Base-by-base conservation (phyloP, 306 rosid genomes). In the Fagus crenata region DNA sequence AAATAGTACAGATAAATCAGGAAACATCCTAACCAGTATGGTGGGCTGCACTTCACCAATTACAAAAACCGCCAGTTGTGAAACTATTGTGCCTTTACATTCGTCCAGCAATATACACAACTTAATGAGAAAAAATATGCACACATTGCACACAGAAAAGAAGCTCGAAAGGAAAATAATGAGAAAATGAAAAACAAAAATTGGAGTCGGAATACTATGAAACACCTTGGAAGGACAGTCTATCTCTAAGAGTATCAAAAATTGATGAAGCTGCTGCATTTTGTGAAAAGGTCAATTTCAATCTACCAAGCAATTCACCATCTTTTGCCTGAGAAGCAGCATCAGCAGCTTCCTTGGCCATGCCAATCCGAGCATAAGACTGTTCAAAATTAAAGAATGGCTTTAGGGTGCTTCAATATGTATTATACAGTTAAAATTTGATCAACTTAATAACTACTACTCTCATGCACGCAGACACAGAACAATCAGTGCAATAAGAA, bases 321-420 rank as follows among this genome's bases (percentile, higher is more conserved):
- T 95, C 97, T 78, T 95, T 95, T 6, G 97, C 90, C 84, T 92
- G 99, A 41, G 95, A 89, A 71, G 99, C 99, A 75, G 99, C 97
- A 81, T 95, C 97, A 0, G 96, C 97, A 18, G 99, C 99, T 92
- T 92, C 99, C 87, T 92, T 95, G 41, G 93, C 96, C 99, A 90
- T 87, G 85, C 96, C 97, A 71, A 95, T 90, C 75, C 97, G 93
- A 61, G 95, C 98, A 84, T 90, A 95, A 49, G 98, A 82, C 98
- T 95, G 90, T 71, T 81, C 76, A 85, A 31, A 18, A 71, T 60
- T 17, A 68, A 61, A 79, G 46, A 18, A 42, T 1, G 43, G 49
- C 33, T 78, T 73, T 65, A 81, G 67, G 60, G 35, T 69, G 71
- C 56, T 31, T 46, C 13, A 9, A 28, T 42, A 14, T 60, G 70